phyloP scores from a whole-genome alignment of 1,139 yeast species.

The Kodamaea sp. region DNA sequence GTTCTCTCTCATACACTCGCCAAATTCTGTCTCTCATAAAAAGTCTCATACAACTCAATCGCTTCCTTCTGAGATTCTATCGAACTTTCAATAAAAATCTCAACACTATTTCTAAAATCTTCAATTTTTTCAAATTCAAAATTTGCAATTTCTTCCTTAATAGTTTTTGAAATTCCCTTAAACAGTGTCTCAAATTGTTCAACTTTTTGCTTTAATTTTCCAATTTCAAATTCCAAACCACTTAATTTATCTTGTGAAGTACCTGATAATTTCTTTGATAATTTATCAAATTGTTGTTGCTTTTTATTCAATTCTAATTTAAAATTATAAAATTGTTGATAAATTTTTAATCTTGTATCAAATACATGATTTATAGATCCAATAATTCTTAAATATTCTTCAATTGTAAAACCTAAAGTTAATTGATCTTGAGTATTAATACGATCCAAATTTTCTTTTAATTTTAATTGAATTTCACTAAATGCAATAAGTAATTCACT shows the following conservation, averaged over 20 bases:
- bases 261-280: slow-evolving; percentile 47
- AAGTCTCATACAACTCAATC: slow-evolving; percentile 94
- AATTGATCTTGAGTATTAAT: slow-evolving; percentile 82
- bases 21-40: slow-evolving; percentile 50
- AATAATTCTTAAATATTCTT: slow-evolving; percentile 78
- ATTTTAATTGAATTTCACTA: slow-evolving; percentile 65
- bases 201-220: slow-evolving; percentile 55
- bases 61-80: slow-evolving; percentile 94
- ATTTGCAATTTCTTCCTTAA: slow-evolving; percentile 61
- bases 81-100: slow-evolving; percentile 83
- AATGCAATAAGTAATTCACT: slow-evolving; percentile 55
- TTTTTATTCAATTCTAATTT: slow-evolving; percentile 45
- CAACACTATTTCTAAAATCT: slow-evolving; percentile 88
- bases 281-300: slow-evolving; percentile 50
- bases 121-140: slow-evolving; percentile 76
- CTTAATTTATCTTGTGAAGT: slow-evolving; percentile 63
- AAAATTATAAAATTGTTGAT: slow-evolving; percentile 52
- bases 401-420: slow-evolving; percentile 82
- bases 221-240: slow-evolving; percentile 53
- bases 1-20: slow-evolving; percentile 18
- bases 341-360: slow-evolving; percentile 69
- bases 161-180: slow-evolving; percentile 56
- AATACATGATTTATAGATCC: slow-evolving; percentile 74
- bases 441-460: slow-evolving; percentile 74
- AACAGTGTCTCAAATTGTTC: slow-evolving; percentile 55